Evolutionary conservation across 306 rosid species (phyloP).

Genomic region (Lablab purpureus): DNA sequence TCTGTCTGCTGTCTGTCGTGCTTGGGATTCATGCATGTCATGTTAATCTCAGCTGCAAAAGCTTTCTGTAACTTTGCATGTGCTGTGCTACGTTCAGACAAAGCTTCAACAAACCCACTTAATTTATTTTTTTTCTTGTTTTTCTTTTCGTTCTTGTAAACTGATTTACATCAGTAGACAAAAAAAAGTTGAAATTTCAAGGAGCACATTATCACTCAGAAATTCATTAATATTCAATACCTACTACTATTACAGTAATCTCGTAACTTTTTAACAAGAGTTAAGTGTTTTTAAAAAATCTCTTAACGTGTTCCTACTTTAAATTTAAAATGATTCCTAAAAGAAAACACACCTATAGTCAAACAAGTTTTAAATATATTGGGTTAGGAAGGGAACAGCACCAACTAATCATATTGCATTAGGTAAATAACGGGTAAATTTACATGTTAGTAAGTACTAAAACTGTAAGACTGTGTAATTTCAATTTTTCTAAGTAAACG

Average conservation of each 20-base stretch:
- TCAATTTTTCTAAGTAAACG: neutral
- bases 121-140: neutral
- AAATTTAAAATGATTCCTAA: neutral
- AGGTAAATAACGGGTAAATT: neutral
- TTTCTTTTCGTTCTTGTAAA: neutral
- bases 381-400: neutral
- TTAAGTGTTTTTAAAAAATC: no score
- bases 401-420: neutral
- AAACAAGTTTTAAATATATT: neutral
- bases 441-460: neutral
- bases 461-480: neutral
- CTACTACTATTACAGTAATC: neutral
- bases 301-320: no score
- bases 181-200: neutral
- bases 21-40: conserved; percentile 20
- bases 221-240: neutral
- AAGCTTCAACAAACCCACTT: neutral
- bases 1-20: conserved; percentile 6
- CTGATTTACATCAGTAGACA: neutral
- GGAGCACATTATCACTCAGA: neutral
- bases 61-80: conserved; percentile 12
- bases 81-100: conserved; percentile 2
- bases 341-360: neutral
- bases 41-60: conserved; percentile 5
- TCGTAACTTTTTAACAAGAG: no score